phyloP scores from a whole-genome alignment of 2,329 filamentous ascomycete genomes.

The Plenodomus lindquistii region DNA sequence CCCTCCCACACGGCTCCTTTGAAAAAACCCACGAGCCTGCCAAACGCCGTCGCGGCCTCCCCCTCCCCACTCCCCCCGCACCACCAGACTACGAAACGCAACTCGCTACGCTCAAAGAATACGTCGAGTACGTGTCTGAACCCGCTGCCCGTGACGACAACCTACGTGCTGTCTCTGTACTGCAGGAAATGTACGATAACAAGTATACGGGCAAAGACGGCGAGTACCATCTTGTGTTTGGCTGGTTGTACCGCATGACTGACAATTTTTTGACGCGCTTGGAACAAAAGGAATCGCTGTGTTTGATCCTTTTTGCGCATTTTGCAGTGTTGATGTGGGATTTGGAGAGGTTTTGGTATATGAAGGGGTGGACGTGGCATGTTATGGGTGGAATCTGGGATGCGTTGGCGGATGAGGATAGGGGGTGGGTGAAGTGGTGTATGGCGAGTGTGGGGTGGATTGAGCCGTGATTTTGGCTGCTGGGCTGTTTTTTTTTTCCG shows the following conservation, averaged over 20 bases:
- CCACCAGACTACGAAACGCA: conserved; percentile 23
- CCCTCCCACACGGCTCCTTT: conserved; percentile 8
- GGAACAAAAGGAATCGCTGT: conserved; percentile 23
- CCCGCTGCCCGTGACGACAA: conserved; percentile 6
- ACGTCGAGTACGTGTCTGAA: conserved; percentile 10
- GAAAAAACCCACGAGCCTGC: conserved; percentile 11
- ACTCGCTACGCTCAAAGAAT: conserved; percentile 19
- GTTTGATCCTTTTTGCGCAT: conserved; percentile 32
- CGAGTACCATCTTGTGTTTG: conserved; percentile 32
- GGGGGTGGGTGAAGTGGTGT: conserved; percentile 28
- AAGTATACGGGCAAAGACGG: conserved; percentile 25
- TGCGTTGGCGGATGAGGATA: conserved; percentile 20
- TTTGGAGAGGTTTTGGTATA: conserved; percentile 37
- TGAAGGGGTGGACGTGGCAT: conserved; percentile 36
- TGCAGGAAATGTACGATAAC: conserved; percentile 24
- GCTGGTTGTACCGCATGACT: conserved; percentile 30
- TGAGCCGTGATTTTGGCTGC: conserved; percentile 17
- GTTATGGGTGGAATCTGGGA: conserved; percentile 31
- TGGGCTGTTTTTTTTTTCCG: too few species aligned
- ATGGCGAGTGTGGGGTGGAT: conserved; percentile 29
- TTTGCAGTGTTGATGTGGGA: conserved; percentile 31
- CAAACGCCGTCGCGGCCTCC: conserved; percentile 8
- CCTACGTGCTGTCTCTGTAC: conserved; percentile 13
- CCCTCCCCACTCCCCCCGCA: conserved; percentile 10
- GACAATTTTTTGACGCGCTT: conserved; percentile 29